Percentiles rank a stretch among this genome's conserved stretches.
These are phyloP conservation scores for Olyra latifolia DNA, from an alignment of 176 grass and related monocot species.

Conservation along the genomic window DNA sequence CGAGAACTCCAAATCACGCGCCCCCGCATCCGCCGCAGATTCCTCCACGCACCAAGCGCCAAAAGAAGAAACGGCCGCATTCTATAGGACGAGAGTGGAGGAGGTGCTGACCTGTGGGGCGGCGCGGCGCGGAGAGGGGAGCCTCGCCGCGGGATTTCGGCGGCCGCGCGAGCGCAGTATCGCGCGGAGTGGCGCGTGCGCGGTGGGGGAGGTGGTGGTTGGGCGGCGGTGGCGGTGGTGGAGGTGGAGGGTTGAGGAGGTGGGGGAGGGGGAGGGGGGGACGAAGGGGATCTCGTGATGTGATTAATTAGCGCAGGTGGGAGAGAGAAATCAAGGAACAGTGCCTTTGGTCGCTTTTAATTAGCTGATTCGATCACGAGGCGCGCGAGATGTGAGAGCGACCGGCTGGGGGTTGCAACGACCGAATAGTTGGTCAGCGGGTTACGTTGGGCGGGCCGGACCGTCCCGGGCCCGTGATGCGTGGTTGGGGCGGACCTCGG, in stretches of 20 bases:
- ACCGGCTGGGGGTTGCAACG: constrained; percentile 18
- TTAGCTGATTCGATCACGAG: constrained; percentile 27
- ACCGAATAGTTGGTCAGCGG: not conserved
- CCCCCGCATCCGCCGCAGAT: not conserved
- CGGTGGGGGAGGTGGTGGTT: not conserved
- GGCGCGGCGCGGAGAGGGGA: not conserved
- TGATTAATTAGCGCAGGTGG: constrained; percentile 43
- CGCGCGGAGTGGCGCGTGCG: not conserved
- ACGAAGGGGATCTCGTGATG: constrained; percentile 51
- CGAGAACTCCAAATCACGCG: not conserved
- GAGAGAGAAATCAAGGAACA: too few relatives aligned
- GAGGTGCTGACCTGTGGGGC: constrained; percentile 27
- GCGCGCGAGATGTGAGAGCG: constrained; percentile 34
- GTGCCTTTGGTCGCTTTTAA: constrained; percentile 5
- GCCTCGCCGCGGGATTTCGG: constrained; percentile 6
- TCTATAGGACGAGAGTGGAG: not conserved
- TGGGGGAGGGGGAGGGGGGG: not conserved
- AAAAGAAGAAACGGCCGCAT: not conserved
- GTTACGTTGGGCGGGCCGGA: not conserved
- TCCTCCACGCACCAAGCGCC: not conserved
- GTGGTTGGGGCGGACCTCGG: too few relatives aligned
- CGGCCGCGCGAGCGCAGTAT: not conserved
- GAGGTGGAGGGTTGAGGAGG: not conserved
- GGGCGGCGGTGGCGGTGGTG: not conserved
- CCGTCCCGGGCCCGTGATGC: not conserved